Evolutionary conservation across 352 stramenopile genomes (phyloP).

Genomic region (Phytophthora constricta): DNA sequence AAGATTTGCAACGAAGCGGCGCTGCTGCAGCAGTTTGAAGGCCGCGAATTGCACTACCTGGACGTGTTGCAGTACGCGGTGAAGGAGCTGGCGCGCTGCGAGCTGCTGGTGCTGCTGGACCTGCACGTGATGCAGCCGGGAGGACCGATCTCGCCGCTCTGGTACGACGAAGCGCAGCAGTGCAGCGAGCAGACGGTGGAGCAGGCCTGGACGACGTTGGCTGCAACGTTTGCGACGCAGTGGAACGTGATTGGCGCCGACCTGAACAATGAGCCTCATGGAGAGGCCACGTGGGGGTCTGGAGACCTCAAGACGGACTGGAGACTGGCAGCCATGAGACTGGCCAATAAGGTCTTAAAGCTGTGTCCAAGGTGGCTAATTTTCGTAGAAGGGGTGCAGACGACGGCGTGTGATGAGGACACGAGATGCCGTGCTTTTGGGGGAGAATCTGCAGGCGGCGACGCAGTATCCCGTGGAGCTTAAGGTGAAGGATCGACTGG

Average conservation of each 20-base stretch:
- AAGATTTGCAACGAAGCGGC: slow-evolving; percentile 54
- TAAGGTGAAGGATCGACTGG: slow-evolving; percentile 46
- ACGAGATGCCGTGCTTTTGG: slow-evolving; percentile 55
- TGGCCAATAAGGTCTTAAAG: slow-evolving; percentile 32
- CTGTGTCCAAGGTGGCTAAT: slow-evolving; percentile 56
- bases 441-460: slow-evolving; percentile 55
- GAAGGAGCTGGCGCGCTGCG: slow-evolving; percentile 31
- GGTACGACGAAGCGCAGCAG: slow-evolving; percentile 41
- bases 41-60: slow-evolving; percentile 46
- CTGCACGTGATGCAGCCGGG: slow-evolving; percentile 52
- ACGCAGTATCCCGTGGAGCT: slow-evolving; percentile 29
- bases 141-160: slow-evolving; percentile 46
- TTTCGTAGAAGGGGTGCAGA: slow-evolving; percentile 62
- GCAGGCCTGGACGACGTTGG: slow-evolving; percentile 47
- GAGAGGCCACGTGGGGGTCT: slow-evolving; percentile 51
- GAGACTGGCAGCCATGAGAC: slow-evolving; percentile 42
- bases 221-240: slow-evolving; percentile 34
- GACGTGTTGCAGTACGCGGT: slow-evolving; percentile 64
- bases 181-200: slow-evolving; percentile 29
- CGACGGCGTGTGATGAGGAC: slow-evolving; percentile 33
- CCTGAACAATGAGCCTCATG: slow-evolving; percentile 69
- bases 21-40: slow-evolving; percentile 37
- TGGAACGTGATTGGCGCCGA: slow-evolving; percentile 65
- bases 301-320: slow-evolving; percentile 51
- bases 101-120: slow-evolving; percentile 58